phyloP scores from a whole-genome alignment of 2,329 filamentous ascomycete genomes.

The Monosporascus ibericus region DNA sequence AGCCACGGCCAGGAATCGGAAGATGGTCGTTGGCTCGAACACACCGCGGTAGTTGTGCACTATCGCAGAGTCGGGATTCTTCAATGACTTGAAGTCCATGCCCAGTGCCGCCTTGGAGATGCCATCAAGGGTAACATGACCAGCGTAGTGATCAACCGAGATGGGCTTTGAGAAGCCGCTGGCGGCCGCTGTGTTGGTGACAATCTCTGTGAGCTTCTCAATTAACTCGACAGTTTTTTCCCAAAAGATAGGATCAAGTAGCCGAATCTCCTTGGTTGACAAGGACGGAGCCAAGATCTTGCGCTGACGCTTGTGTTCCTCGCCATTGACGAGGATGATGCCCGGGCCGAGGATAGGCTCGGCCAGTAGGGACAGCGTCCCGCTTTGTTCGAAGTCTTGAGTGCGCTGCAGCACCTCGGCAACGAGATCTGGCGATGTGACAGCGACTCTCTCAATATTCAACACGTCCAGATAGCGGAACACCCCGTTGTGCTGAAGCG shows the following conservation, averaged over 20 bases:
- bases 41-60: conserved; percentile 7
- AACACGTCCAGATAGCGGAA: conserved; percentile 10
- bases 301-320: conserved; percentile 15
- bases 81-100: conserved; percentile 7
- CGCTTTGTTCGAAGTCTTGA: conserved; percentile 14
- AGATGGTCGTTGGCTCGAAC: conserved; percentile 8
- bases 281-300: conserved; percentile 13
- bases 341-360: conserved; percentile 10
- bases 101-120: conserved; percentile 9
- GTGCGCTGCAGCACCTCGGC: conserved; percentile 7
- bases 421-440: conserved; percentile 8
- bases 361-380: conserved; percentile 5
- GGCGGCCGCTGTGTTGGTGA: not conserved
- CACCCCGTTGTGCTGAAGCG: conserved; percentile 8
- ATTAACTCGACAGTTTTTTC: conserved; percentile 12
- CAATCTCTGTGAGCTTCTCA: conserved; percentile 5
- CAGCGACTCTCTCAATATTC: conserved; percentile 8
- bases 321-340: conserved; percentile 11
- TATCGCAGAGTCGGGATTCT: conserved; percentile 7
- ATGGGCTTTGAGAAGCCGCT: conserved; percentile 4
- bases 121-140: conserved; percentile 6
- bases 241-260: conserved; percentile 15
- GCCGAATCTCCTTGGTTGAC: conserved; percentile 12
- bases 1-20: conserved; percentile 5
- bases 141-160: conserved; percentile 7